Evolutionary conservation across 768 basidiomycete species (phyloP).

Genomic region (Suillus variegatus): DNA sequence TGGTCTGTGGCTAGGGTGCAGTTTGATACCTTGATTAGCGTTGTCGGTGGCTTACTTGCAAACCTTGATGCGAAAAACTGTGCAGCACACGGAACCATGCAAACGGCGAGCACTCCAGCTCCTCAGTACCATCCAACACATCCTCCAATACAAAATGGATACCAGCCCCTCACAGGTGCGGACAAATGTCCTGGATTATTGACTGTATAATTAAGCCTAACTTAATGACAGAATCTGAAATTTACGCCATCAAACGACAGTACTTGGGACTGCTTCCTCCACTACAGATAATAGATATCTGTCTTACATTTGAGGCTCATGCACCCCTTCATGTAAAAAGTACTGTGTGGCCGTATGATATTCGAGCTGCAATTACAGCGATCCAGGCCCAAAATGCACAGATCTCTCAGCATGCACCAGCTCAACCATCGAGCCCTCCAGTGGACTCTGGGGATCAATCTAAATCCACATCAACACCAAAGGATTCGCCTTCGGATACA

Average conservation of each 20-base stretch:
- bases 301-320: slow-evolving; percentile 69
- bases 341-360: slow-evolving; percentile 73
- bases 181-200: slow-evolving; percentile 25
- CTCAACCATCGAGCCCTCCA: slow-evolving; percentile 15
- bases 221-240: slow-evolving; percentile 38
- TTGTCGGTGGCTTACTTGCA: slow-evolving; percentile 20
- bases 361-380: slow-evolving; percentile 61
- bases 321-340: slow-evolving; percentile 63
- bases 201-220: slow-evolving; percentile 25
- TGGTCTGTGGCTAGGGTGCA: neutral
- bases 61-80: slow-evolving; percentile 75
- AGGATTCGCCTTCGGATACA: slow-evolving; percentile 27
- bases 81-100: slow-evolving; percentile 71
- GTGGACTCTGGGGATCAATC: slow-evolving; percentile 5
- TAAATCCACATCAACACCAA: slow-evolving; percentile 13
- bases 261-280: slow-evolving; percentile 70
- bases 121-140: slow-evolving; percentile 33
- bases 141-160: slow-evolving; percentile 38
- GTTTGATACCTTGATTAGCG: neutral
- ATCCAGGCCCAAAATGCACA: slow-evolving; percentile 38
- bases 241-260: slow-evolving; percentile 65
- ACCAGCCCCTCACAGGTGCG: slow-evolving; percentile 38
- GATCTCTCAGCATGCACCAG: slow-evolving; percentile 21
- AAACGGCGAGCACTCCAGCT: slow-evolving; percentile 43
- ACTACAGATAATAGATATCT: slow-evolving; percentile 78